Conservation (phyloP, 257 asterid genomes). For the Primulina eburnea region DNA sequence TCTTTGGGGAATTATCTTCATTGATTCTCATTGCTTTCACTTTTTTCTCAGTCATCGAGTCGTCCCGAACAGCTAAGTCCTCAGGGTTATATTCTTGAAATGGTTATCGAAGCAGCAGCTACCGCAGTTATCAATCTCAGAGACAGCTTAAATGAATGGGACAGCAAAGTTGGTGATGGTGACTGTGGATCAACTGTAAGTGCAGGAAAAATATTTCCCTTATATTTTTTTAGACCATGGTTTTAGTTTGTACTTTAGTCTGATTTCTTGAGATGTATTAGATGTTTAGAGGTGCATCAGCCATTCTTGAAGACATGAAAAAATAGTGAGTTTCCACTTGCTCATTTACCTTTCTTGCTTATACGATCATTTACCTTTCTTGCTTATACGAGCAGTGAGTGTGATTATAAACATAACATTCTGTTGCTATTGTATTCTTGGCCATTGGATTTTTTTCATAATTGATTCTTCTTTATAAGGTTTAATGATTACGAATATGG, state of each 20-base stretch:
- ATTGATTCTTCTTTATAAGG: not conserved
- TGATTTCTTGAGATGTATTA: constrained; percentile 34
- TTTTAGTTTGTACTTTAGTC: constrained; percentile 8
- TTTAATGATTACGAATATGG: constrained; percentile 2
- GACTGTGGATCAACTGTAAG: constrained; percentile 98
- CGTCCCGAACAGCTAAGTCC: constrained; percentile 68
- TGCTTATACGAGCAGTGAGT: constrained; percentile 1
- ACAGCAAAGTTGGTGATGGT: constrained; percentile 96
- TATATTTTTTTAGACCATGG: constrained; percentile 18
- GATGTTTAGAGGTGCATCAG: constrained; percentile 90
- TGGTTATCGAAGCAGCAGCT: constrained; percentile 92
- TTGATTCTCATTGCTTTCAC: constrained; percentile 25
- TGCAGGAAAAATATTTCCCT: constrained; percentile 16
- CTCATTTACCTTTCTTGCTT: constrained; percentile 14
- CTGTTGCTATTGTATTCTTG: not conserved
- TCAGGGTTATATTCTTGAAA: constrained; percentile 65
- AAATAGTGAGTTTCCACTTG: constrained; percentile 50
- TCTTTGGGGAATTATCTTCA: constrained; percentile 9
- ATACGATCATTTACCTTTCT: not conserved
- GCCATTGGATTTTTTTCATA: not conserved
- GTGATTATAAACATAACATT: not conserved
- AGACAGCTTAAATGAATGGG: constrained; percentile 89
- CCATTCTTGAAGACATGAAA: constrained; percentile 87
- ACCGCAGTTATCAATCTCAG: constrained; percentile 55
- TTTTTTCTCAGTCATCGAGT: constrained; percentile 47